A percentile compares a stretch with the other conserved stretches of the same genome.
phyloP scores from a whole-genome alignment of 768 basidiomycete genomes.

The Lyophyllum decastes region DNA sequence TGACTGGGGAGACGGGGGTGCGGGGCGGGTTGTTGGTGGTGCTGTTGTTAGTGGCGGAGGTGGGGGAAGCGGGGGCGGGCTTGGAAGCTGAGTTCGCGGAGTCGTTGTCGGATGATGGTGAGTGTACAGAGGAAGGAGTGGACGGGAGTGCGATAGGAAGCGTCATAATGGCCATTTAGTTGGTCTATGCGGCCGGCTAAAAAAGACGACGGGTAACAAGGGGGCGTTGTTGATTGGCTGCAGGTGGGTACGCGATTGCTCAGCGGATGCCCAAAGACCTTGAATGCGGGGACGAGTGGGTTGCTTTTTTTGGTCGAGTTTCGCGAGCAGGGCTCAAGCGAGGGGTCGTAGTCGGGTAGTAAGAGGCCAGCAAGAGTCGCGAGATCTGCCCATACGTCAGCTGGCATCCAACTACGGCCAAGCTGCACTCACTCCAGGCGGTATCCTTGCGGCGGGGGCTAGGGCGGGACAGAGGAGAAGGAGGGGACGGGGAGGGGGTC shows the following conservation, averaged over 20 bases:
- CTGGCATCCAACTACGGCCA: background rate
- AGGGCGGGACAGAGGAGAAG: slow-evolving; percentile 32
- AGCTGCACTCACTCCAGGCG: slow-evolving; percentile 43
- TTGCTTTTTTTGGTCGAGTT: slow-evolving; percentile 15
- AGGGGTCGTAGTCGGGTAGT: slow-evolving; percentile 39
- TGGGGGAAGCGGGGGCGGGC: slow-evolving; percentile 32
- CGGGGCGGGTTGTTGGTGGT: slow-evolving; percentile 41
- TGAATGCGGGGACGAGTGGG: slow-evolving; percentile 13
- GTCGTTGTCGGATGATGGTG: slow-evolving; percentile 29
- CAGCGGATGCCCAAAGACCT: slow-evolving; percentile 39
- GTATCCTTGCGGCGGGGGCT: slow-evolving; percentile 50
- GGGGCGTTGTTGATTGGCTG: slow-evolving; percentile 8
- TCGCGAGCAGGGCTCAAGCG: slow-evolving; percentile 80
- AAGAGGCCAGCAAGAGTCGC: slow-evolving; percentile 93
- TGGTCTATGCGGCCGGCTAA: slow-evolving; percentile 10
- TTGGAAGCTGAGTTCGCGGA: slow-evolving; percentile 32
- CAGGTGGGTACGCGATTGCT: slow-evolving; percentile 42
- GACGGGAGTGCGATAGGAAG: slow-evolving; percentile 26
- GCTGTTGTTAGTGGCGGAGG: slow-evolving; percentile 31
- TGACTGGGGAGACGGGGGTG: slow-evolving; percentile 44
- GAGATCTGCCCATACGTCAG: slow-evolving; percentile 58
- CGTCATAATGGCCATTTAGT: slow-evolving; percentile 41
- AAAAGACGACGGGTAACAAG: slow-evolving; percentile 8
- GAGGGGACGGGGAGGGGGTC: slow-evolving; percentile 7
- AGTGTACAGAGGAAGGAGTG: slow-evolving; percentile 28